Conservation (phyloP, 1,284 basidiomycete species). For the Trichosporon sp. region DNA sequence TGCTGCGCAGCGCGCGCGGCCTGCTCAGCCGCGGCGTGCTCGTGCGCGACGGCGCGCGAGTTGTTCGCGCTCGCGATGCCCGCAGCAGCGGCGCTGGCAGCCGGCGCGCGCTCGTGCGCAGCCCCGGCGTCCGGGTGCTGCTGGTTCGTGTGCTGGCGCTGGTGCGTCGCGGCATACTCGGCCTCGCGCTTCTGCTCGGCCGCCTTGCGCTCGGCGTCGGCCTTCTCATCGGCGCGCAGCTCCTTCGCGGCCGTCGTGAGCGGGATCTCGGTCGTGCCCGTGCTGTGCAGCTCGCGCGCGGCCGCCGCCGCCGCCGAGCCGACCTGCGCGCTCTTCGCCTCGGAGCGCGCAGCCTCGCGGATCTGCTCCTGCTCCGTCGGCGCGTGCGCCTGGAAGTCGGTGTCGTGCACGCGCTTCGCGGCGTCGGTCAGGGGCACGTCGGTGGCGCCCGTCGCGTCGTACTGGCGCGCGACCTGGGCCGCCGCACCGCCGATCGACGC, state of each 20-base stretch:
- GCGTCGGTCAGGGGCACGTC: constrained; percentile 1
- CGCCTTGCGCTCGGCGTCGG: constrained; percentile 24
- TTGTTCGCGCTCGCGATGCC: neutral
- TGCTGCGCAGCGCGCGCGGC: neutral
- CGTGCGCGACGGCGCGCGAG: neutral
- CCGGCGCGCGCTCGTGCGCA: neutral
- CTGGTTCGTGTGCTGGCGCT: neutral
- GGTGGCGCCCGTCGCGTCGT: neutral
- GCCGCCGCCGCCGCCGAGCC: neutral
- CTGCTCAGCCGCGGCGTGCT: neutral
- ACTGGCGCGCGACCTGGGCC: neutral
- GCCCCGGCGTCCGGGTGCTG: neutral
- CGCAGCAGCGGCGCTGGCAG: neutral
- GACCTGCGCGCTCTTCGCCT: neutral
- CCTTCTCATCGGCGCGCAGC: neutral
- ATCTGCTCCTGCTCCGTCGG: neutral
- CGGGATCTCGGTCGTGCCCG: neutral
- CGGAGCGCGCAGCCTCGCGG: neutral
- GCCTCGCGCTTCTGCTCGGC: neutral
- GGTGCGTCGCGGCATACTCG: neutral
- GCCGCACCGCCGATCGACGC: neutral
- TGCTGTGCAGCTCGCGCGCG: neutral
- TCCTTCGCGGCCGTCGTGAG: neutral
- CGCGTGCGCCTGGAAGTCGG: neutral
- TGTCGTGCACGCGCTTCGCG: neutral